Percentiles rank a stretch among this genome's conserved stretches.
phyloP scores from a whole-genome alignment of 2,329 filamentous ascomycete species.

The Penicillium thymicola region DNA sequence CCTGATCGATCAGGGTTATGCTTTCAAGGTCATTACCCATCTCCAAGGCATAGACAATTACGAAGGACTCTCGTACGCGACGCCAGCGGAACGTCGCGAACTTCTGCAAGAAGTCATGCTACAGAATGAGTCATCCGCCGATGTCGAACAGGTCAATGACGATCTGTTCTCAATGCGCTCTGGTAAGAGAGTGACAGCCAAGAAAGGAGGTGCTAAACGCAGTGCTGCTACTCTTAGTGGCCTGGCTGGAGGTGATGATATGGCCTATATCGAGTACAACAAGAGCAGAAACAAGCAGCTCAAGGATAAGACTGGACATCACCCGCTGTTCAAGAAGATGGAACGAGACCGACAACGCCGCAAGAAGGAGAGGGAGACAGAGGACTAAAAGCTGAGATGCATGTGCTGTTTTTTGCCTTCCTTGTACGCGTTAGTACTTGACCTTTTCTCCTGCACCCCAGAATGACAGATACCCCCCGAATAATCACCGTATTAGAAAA shows the following conservation, averaged over 20 bases:
- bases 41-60: slow-evolving; percentile 86
- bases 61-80: slow-evolving; percentile 73
- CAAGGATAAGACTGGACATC: slow-evolving; percentile 59
- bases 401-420: neutral
- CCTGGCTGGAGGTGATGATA: slow-evolving; percentile 86
- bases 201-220: slow-evolving; percentile 64
- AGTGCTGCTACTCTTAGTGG: slow-evolving; percentile 83
- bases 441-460: neutral
- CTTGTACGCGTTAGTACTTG: neutral
- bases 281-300: slow-evolving; percentile 66
- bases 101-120: slow-evolving; percentile 85
- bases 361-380: slow-evolving; percentile 44
- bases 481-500: neutral
- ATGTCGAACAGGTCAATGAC: slow-evolving; percentile 67
- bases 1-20: slow-evolving; percentile 95
- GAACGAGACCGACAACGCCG: slow-evolving; percentile 59
- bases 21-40: slow-evolving; percentile 98
- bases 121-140: slow-evolving; percentile 72
- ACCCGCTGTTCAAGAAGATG: slow-evolving; percentile 65
- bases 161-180: slow-evolving; percentile 62
- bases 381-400: slow-evolving; percentile 9
- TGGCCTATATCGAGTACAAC: slow-evolving; percentile 92
- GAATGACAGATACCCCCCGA: slow-evolving; percentile 9
- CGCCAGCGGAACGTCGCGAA: slow-evolving; percentile 75
- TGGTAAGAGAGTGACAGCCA: slow-evolving; percentile 37